phyloP scores from a whole-genome alignment of 257 asterid species.

The Euphrasia confusa region DNA sequence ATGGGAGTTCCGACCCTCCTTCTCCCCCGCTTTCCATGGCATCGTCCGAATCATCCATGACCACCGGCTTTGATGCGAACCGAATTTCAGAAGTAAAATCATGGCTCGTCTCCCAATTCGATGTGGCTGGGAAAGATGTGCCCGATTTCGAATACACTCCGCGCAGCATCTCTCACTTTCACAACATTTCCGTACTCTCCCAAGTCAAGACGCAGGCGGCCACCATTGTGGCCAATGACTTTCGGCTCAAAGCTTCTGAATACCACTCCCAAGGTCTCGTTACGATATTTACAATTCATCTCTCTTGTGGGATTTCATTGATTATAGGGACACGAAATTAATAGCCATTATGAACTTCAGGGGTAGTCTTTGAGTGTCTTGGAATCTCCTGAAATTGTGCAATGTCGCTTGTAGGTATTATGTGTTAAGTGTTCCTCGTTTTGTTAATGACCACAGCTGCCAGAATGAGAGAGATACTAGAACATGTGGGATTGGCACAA shows the following conservation, averaged over 20 bases:
- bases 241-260: conserved; percentile 84
- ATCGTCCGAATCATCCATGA: conserved; percentile 47
- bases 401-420: neutral
- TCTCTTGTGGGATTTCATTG: too few relatives aligned
- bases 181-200: conserved; percentile 64
- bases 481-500: conserved; percentile 90
- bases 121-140: conserved; percentile 75
- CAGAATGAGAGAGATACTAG: conserved; percentile 84
- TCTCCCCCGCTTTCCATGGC: conserved; percentile 37
- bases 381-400: too few relatives aligned
- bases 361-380: neutral
- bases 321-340: neutral
- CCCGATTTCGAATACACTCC: conserved; percentile 92
- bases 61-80: conserved; percentile 62
- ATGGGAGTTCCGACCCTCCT: conserved; percentile 48
- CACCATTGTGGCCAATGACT: conserved; percentile 75
- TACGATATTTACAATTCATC: neutral
- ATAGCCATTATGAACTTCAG: too few relatives aligned
- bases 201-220: conserved; percentile 95
- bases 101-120: conserved; percentile 80
- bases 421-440: neutral
- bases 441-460: conserved; percentile 48
- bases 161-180: conserved; percentile 69
- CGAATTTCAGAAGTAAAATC: conserved; percentile 81
- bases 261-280: conserved; percentile 77